These are phyloP conservation scores for Cystobasidium ongulense DNA, from an alignment of 768 basidiomycete genomes.

Conservation along the genomic window DNA sequence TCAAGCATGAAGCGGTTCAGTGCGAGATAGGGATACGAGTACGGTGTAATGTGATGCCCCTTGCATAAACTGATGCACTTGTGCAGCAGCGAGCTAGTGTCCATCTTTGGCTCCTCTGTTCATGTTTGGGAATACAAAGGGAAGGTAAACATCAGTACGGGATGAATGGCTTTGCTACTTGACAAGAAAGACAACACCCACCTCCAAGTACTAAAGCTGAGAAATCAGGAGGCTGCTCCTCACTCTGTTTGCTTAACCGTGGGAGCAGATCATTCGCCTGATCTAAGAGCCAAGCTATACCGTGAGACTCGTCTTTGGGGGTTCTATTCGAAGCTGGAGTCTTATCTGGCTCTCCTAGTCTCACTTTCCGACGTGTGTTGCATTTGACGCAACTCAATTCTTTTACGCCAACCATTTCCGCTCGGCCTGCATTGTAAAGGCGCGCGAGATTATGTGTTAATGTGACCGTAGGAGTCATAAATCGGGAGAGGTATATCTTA, in stretches of 20 bases:
- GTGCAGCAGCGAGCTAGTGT: background rate
- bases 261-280: background rate
- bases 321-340: background rate
- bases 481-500: no score
- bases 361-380: background rate
- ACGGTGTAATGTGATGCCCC: background rate
- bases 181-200: background rate
- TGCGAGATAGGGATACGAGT: conserved; percentile 12
- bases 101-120: background rate
- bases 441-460: background rate
- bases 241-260: background rate
- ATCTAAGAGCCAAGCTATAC: background rate
- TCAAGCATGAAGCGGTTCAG: background rate
- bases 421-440: background rate
- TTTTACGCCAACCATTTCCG: background rate
- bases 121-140: background rate
- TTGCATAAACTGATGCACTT: background rate
- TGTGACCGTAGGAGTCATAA: no score
- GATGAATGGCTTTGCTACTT: no score
- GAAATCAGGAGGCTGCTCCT: background rate
- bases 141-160: background rate
- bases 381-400: background rate
- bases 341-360: background rate
- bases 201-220: background rate
- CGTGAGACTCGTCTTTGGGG: background rate